A percentile compares a stretch with the other conserved stretches of the same genome.
These are phyloP conservation scores for Hymenoscyphus linearis DNA, from an alignment of 2,329 filamentous ascomycete genomes.

Conservation along the genomic window DNA sequence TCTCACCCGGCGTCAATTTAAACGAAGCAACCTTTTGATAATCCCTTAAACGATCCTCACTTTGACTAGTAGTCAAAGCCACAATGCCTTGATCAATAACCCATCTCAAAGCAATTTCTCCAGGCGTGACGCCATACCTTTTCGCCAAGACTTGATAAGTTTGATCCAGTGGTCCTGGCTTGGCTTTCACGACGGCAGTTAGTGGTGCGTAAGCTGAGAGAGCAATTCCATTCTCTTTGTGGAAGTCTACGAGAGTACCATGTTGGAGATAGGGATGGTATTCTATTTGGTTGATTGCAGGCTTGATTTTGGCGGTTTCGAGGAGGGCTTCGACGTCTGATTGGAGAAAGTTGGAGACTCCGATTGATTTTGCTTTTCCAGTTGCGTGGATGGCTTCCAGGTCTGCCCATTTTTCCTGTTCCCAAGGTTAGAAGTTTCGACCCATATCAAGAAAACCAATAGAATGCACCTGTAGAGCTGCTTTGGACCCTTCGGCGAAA, in stretches of 20 bases:
- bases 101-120: constrained; percentile 56
- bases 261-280: constrained; percentile 72
- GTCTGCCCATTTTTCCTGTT: constrained; percentile 46
- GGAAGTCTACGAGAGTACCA: constrained; percentile 43
- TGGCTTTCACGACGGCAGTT: constrained; percentile 43
- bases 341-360: constrained; percentile 69
- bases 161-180: constrained; percentile 48
- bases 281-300: constrained; percentile 77
- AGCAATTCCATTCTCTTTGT: constrained; percentile 52
- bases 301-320: constrained; percentile 53
- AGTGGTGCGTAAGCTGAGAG: constrained; percentile 52
- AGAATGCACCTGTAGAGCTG: constrained; percentile 44
- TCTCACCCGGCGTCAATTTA: constrained; percentile 54
- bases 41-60: constrained; percentile 50
- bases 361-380: constrained; percentile 64
- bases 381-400: constrained; percentile 61
- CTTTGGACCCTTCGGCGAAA: constrained; percentile 39
- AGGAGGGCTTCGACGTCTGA: constrained; percentile 51
- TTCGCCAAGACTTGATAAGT: constrained; percentile 45
- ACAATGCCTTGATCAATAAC: constrained; percentile 53
- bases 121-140: constrained; percentile 54
- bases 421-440: background rate
- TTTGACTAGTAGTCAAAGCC: constrained; percentile 55
- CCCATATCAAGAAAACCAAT: background rate
- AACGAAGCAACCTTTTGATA: constrained; percentile 49